Evolutionary conservation across 23 red algal species (phyloP).

Genomic region (Gracilaria gracilis): DNA sequence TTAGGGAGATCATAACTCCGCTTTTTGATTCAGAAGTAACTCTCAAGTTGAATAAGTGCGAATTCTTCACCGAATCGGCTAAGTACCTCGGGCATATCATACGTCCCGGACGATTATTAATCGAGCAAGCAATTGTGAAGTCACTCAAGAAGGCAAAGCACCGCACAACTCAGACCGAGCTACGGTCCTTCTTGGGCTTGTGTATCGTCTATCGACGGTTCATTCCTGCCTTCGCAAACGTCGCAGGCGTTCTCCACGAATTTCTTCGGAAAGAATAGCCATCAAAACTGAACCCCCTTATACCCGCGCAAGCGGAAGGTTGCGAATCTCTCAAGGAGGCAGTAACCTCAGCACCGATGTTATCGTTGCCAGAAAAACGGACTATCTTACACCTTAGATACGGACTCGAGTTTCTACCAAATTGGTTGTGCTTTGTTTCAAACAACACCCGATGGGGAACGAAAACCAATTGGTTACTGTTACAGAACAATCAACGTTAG

Average conservation of each 20-base stretch:
- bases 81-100: conserved; percentile 29
- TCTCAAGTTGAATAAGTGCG: conserved; percentile 18
- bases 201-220: conserved; percentile 14
- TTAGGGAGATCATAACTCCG: neutral
- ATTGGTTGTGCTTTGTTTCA: conserved; percentile 4
- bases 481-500: neutral
- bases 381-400: no score
- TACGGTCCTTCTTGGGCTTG: conserved; percentile 15
- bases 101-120: neutral
- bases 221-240: neutral
- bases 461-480: conserved; percentile 14
- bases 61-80: neutral
- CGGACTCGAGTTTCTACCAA: no score
- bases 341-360: conserved; percentile 12
- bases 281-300: neutral
- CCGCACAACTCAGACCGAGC: neutral
- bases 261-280: neutral
- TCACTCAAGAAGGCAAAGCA: neutral
- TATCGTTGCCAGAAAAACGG: neutral
- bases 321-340: conserved; percentile 22
- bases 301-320: neutral
- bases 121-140: neutral
- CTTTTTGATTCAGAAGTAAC: neutral
- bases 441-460: conserved; percentile 17
- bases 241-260: neutral